Conservation (phyloP, 805 yeast genomes). For the Barnettozyma sucrosica region DNA sequence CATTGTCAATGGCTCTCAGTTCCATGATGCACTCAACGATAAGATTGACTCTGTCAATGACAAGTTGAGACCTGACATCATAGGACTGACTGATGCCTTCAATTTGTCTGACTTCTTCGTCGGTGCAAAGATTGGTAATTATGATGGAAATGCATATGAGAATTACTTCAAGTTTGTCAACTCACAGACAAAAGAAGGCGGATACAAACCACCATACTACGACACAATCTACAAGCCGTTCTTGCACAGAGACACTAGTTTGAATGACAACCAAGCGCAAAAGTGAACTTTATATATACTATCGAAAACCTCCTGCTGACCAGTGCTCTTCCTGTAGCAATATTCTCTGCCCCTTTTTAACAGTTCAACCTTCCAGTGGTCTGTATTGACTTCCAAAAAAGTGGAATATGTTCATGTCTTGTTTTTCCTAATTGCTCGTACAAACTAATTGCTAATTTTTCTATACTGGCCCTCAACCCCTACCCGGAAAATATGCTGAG, state of each 20-base stretch:
- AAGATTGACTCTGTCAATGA: slow-evolving; percentile 29
- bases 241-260: slow-evolving; percentile 15
- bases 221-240: slow-evolving; percentile 19
- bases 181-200: slow-evolving; percentile 29
- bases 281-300: slow-evolving; percentile 7
- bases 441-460: too few species aligned
- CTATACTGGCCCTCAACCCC: too few species aligned
- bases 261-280: slow-evolving; percentile 15
- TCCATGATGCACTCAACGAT: slow-evolving; percentile 28
- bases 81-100: slow-evolving; percentile 79
- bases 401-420: too few species aligned
- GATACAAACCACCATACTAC: slow-evolving; percentile 53
- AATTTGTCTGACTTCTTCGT: slow-evolving; percentile 71
- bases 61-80: slow-evolving; percentile 59
- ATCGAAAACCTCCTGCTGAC: too few species aligned
- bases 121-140: slow-evolving; percentile 77
- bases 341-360: too few species aligned
- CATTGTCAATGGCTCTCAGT: slow-evolving; percentile 31
- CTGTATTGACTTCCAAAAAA: too few species aligned
- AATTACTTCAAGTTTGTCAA: slow-evolving; percentile 63
- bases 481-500: too few species aligned
- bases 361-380: too few species aligned
- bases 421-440: too few species aligned
- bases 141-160: slow-evolving; percentile 76
- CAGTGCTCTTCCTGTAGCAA: too few species aligned